Base-by-base conservation (phyloP, 805 yeast genomes). In the Zygotorulaspora florentina region DNA sequence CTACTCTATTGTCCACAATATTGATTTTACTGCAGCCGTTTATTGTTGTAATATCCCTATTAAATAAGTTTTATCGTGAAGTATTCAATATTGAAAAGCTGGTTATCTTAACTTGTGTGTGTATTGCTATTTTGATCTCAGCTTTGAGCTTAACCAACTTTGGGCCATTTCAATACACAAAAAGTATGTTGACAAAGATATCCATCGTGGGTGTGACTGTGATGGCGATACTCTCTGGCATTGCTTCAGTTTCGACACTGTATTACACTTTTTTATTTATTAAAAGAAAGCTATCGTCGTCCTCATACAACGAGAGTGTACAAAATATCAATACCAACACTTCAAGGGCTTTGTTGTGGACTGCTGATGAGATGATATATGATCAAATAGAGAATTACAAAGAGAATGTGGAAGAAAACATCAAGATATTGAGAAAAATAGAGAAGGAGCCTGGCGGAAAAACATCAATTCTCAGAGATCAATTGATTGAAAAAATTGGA, bases 211-310 rank as follows among this genome's bases (percentile, higher is more conserved):
- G 69, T 15, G 64, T 62, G 1, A 60, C 65, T 1, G 27, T 64
- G 9, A 58, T 65, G 65, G 66, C 67, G 6, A 45, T 53, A 13
- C 42, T 65, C 27, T 64, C 69, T 2, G 67, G 66, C 2, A 49
- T 65, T 23, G 69, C 68, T 4, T 59, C 66, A 31, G 59, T 59
- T 1, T 64, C 69, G 1, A 62, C 66, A 1, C 48, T 60, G 2
- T 62, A 60, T 40, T 64, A 62, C 35, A 57, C 61, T 1, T 48
- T 51, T 23, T 33, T 52, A 30, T 49, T 50, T 27, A 8, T 62
- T 39, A 43, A 13, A 41, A 30, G 34, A 16, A 39, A 29, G 11
- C 28, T n/a, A 20, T n/a, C 16, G 8, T 11, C 44, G 8, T n/a
- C 36, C 23, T 11, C 44, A 3, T 15, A 26, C 9, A 26, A 38